Conservation (phyloP, 1,284 basidiomycete species). For the Tilletiopsis washingtonensis region DNA sequence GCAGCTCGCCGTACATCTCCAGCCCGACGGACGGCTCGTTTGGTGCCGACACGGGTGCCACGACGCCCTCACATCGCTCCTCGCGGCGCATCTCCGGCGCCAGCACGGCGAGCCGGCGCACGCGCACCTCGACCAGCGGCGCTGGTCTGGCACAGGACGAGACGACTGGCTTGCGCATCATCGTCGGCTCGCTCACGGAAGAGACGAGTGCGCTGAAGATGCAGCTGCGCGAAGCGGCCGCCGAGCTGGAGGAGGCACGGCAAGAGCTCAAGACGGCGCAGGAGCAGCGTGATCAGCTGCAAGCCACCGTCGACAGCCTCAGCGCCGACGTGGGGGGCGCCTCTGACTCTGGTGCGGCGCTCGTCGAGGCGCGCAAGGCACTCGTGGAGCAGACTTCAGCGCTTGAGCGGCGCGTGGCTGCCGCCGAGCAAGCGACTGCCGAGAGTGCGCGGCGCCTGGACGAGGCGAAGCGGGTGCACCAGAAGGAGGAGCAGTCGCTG, state of each 20-base stretch:
- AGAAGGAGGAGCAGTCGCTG: slow-evolving; percentile 11
- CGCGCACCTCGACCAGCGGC: slow-evolving; percentile 5
- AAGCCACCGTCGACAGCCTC: too few relatives aligned
- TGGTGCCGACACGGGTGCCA: not conserved
- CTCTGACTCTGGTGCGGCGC: too few relatives aligned
- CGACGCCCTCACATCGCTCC: not conserved
- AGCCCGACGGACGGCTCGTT: not conserved
- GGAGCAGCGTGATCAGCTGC: too few relatives aligned
- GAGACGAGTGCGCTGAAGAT: slow-evolving; percentile 25
- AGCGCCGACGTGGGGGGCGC: too few relatives aligned
- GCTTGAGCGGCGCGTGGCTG: slow-evolving; percentile 18
- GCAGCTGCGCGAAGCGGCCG: slow-evolving; percentile 11
- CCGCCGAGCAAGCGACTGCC: too few relatives aligned
- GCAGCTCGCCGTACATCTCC: slow-evolving; percentile 9
- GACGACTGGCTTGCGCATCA: slow-evolving; percentile 5
- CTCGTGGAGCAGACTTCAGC: slow-evolving; percentile 10
- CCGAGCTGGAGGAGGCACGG: not conserved
- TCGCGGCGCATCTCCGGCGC: not conserved
- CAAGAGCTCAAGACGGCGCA: slow-evolving; percentile 2
- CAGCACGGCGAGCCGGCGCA: not conserved
- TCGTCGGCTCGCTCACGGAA: slow-evolving; percentile 15
- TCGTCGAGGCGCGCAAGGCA: too few relatives aligned
- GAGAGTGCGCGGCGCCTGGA: too few relatives aligned
- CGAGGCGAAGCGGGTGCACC: slow-evolving; percentile 17
- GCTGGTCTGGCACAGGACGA: slow-evolving; percentile 14